Evolutionary conservation across 495 filamentous ascomycete genomes (phyloP), one percentile per base, ranked within the genome.

Genomic region (Penicillium ochrochloron): DNA sequence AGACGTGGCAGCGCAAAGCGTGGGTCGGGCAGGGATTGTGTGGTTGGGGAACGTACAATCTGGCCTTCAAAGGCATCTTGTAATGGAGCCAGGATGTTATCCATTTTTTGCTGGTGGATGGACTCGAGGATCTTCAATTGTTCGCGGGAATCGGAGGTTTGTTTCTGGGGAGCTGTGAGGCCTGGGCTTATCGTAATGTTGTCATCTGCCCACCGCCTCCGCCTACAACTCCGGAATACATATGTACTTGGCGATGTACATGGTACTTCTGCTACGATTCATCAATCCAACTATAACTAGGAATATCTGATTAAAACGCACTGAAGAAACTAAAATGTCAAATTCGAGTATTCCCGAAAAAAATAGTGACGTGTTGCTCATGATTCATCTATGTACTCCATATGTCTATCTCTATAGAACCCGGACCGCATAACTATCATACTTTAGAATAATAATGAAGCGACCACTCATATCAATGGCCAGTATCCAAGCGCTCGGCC

Each of bases 11-110:
- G n/a, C n/a, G n/a, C n/a, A n/a, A n/a, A n/a, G n/a, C n/a, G n/a
- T n/a, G n/a, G n/a, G n/a, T n/a, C n/a, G 19, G 25, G 14, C 19
- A 21, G 37, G 56, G 34, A 12, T 3, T 21, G 37, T 41, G 15
- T 41, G 37, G 37, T 17, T 3, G 2, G 37, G 37, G 0, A 44
- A 51, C 57, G 39, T 73, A 95, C 93, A 78, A 97, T 96, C 74
- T 93, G 90, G 29, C 92, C 93, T 74, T 97, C 93, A n/a, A 90
- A 83, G 21, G 85, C 76, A 71, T 94, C 86, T 70, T 91, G 90
- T 31, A 88, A 77, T 71, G 92, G 85, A 29, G 92, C 89, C 15
- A 96, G 78, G 8, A 96, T 60, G 63, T 90, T 83, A 61, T 94
- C 91, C 92, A 96, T 97, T 29, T 33, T 53, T 21, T 2, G 48